Percentiles rank a stretch among this genome's conserved stretches.
Conservation (phyloP, 2,329 filamentous ascomycete genomes). For the Exophiala xenobiotica region DNA sequence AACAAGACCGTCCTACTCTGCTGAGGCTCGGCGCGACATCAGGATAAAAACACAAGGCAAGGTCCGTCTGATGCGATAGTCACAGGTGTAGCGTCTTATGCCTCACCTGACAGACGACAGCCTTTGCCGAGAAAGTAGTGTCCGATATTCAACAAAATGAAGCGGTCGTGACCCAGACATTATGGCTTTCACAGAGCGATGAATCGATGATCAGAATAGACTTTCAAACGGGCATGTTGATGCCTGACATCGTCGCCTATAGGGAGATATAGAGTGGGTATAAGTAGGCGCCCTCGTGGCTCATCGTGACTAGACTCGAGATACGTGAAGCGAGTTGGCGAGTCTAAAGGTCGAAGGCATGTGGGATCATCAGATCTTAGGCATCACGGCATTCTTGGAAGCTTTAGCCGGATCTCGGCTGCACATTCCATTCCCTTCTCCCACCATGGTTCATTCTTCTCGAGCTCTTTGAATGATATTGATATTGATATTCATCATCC, state of each 20-base stretch:
- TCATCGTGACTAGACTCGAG: conserved; percentile 3
- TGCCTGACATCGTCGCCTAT: conserved; percentile 1
- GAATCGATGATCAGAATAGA: not conserved
- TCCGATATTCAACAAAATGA: conserved; percentile 11
- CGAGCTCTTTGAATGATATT: no score
- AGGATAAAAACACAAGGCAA: conserved; percentile 8
- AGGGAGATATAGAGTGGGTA: not conserved
- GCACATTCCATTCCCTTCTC: conserved; percentile 8
- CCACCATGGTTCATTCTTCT: not conserved
- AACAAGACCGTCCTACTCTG: conserved; percentile 11
- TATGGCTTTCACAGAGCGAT: conserved; percentile 7
- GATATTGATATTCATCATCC: no score
- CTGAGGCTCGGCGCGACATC: conserved; percentile 9
- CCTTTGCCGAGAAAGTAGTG: conserved; percentile 9
- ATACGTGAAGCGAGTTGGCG: conserved; percentile 3
- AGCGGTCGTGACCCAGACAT: conserved; percentile 11
- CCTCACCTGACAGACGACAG: conserved; percentile 20
- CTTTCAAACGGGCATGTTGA: not conserved
- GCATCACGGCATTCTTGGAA: not conserved
- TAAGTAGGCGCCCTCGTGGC: conserved; percentile 3
- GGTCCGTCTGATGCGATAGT: conserved; percentile 7
- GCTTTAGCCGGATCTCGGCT: conserved; percentile 16
- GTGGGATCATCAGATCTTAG: conserved; percentile 1
- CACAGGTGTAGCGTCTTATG: conserved; percentile 15
- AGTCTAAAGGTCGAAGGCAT: not conserved